phyloP scores from a whole-genome alignment of 2,329 filamentous ascomycete species.

The Cladosporium velox region DNA sequence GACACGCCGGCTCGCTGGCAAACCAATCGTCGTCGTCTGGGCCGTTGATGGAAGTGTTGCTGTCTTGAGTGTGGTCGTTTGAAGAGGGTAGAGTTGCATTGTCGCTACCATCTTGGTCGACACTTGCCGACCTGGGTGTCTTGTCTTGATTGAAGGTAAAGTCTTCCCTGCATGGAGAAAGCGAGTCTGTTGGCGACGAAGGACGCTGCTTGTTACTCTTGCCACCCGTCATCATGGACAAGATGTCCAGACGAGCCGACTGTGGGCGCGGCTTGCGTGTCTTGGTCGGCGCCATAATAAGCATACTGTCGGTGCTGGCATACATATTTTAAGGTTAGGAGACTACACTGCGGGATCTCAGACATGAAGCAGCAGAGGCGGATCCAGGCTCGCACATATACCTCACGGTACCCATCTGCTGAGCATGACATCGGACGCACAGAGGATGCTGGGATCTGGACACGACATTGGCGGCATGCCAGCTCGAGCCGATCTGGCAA shows the following conservation, averaged over 20 bases:
- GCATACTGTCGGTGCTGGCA: conserved; percentile 1
- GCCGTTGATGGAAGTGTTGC: not conserved
- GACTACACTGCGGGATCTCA: not conserved
- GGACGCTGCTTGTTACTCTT: conserved; percentile 14
- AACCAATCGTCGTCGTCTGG: conserved; percentile 19
- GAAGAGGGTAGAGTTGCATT: not conserved
- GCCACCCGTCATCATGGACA: conserved; percentile 21
- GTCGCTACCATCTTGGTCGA: not conserved
- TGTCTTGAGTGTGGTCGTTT: not conserved
- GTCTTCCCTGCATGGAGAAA: conserved; percentile 22
- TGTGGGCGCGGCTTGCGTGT: conserved; percentile 12
- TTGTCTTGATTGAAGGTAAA: not conserved
- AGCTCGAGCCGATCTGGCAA: not conserved
- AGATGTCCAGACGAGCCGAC: conserved; percentile 27
- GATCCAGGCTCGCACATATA: conserved; percentile 4
- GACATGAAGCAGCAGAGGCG: conserved; percentile 1
- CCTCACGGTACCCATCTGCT: not conserved
- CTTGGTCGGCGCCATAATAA: not conserved
- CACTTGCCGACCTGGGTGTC: not conserved
- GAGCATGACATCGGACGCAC: not conserved
- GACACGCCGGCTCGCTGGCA: conserved; percentile 7
- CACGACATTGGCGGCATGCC: conserved; percentile 7
- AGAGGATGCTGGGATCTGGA: not conserved
- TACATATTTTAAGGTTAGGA: not conserved
- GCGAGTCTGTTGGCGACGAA: conserved; percentile 23